A percentile compares a stretch with the other conserved stretches of the same genome.
phyloP scores from a whole-genome alignment of 169 alveolate species.

The Plasmodium yoelii region DNA sequence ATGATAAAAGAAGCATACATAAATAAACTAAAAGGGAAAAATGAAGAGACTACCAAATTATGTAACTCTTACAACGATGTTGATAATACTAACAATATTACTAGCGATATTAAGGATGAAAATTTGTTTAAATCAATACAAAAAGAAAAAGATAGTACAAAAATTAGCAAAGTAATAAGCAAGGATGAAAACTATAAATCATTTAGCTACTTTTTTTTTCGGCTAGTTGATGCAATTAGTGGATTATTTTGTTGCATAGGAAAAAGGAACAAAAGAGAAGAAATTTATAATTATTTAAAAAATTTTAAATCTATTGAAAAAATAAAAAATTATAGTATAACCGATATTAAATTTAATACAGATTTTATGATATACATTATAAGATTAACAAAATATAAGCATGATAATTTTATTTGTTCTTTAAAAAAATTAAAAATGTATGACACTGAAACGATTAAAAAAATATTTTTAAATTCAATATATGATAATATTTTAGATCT shows the following conservation, averaged over 20 bases:
- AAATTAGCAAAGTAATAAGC: constrained; percentile 23
- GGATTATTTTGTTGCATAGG: constrained; percentile 67
- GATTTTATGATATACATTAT: constrained; percentile 62
- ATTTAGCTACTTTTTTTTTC: constrained; percentile 46
- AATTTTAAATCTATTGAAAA: constrained; percentile 22
- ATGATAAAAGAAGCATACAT: not conserved
- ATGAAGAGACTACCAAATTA: not conserved
- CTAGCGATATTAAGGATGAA: not conserved
- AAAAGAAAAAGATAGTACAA: constrained; percentile 5
- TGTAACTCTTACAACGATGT: not conserved
- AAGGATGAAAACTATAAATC: constrained; percentile 51
- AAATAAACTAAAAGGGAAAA: not conserved
- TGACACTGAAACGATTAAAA: constrained; percentile 10
- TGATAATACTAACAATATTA: not conserved
- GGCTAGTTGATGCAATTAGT: constrained; percentile 64
- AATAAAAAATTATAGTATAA: constrained; percentile 24
- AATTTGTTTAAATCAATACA: not conserved
- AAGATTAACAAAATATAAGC: constrained; percentile 42
- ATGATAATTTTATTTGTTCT: constrained; percentile 45
- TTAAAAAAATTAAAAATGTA: constrained; percentile 44
- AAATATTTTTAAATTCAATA: constrained; percentile 33
- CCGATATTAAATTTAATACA: constrained; percentile 12
- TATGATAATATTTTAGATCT: constrained; percentile 40
- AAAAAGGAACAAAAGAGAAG: constrained; percentile 70
- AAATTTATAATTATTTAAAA: constrained; percentile 19